A percentile compares a stretch with the other conserved stretches of the same genome.
These are phyloP conservation scores for Fusarium oxysporum DNA, from an alignment of 2,329 filamentous ascomycete species.

Conservation along the genomic window DNA sequence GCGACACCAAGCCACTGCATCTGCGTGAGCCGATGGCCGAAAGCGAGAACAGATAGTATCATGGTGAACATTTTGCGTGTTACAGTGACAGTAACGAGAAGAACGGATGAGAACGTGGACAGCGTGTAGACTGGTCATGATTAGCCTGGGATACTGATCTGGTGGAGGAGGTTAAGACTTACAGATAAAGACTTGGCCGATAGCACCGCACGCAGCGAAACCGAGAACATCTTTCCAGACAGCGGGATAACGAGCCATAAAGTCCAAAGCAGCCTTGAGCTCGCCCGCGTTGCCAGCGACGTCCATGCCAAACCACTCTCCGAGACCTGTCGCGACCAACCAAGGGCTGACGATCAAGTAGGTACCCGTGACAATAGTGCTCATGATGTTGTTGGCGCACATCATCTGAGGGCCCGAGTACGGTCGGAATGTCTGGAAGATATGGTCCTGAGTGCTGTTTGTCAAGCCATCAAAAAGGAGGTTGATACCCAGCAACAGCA, in stretches of 20 bases:
- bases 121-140: slow-evolving; percentile 80
- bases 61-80: slow-evolving; percentile 99
- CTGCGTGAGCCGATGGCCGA: slow-evolving; percentile 85
- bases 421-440: slow-evolving; percentile 82
- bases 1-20: slow-evolving; percentile 96
- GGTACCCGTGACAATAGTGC: slow-evolving; percentile 77
- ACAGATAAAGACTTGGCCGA: slow-evolving; percentile 97
- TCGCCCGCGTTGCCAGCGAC: slow-evolving; percentile 77
- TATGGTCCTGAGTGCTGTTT: slow-evolving; percentile 96
- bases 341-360: slow-evolving; percentile 86
- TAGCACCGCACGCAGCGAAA: slow-evolving; percentile 88
- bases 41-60: slow-evolving; percentile 94
- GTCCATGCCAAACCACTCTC: slow-evolving; percentile 75
- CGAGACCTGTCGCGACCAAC: slow-evolving; percentile 74
- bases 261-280: slow-evolving; percentile 80
- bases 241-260: slow-evolving; percentile 81
- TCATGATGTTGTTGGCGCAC: slow-evolving; percentile 95
- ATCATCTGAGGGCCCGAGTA: slow-evolving; percentile 99
- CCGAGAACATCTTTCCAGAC: slow-evolving; percentile 90
- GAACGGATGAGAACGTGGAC: slow-evolving; percentile 88
- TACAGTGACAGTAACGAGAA: slow-evolving; percentile 95
- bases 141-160: slow-evolving; percentile 28
- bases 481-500: slow-evolving; percentile 88
- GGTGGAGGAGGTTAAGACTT: slow-evolving; percentile 47
- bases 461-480: slow-evolving; percentile 95